Base-by-base conservation (phyloP, 2,329 filamentous ascomycete species). In the Clonostachys rosea region DNA sequence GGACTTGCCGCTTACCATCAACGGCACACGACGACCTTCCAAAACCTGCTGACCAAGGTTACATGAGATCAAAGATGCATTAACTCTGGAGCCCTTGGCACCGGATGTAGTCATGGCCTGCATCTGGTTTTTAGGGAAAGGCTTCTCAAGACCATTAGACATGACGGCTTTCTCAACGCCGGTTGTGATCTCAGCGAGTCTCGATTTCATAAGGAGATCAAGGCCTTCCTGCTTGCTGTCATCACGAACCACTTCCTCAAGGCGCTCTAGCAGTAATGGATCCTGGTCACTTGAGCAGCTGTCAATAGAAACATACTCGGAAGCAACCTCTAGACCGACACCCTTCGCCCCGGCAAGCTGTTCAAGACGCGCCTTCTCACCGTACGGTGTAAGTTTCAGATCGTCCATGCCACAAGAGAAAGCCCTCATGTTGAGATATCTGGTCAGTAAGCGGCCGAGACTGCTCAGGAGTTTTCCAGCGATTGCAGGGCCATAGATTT, bases 381-480 rank as follows among this genome's bases (percentile, higher is more conserved):
- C 92, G 52, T 87, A 74, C 2, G 79, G 74, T 1, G 92, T 97
- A 45, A 99, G 80, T 49, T 87, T 83, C 49, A 99, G 75, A 74
- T 99, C 95, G 59, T 99, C 92, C 68, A 99, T 96, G 63, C 95
- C 95, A 65, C 94, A 99, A 54, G 89, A 94, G 65, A 97, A 97
- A 2, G 92, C 94, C 45, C 91, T 81, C 84, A 96, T 95, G 61
- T 94, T 89, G 50, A 97, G 76, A 54, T 91, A 86, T 59, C 91
- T 87, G 0, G 94, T 99, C 52, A 99, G 71, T 24, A 99, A 76
- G 48, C 94, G 84, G 46, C 94, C 94, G 47, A 99, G 76, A 56
- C 92, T 87, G 73, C 91, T 95, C 46, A 99, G 80, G 10, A 96
- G 74, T 61, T 89, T 90, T 34, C 94, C 92, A 17, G 94, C 92